A percentile compares a stretch with the other conserved stretches of the same genome.
These are phyloP conservation scores for Diaporthe humulicola DNA, from an alignment of 2,329 filamentous ascomycete genomes.

Conservation along the genomic window DNA sequence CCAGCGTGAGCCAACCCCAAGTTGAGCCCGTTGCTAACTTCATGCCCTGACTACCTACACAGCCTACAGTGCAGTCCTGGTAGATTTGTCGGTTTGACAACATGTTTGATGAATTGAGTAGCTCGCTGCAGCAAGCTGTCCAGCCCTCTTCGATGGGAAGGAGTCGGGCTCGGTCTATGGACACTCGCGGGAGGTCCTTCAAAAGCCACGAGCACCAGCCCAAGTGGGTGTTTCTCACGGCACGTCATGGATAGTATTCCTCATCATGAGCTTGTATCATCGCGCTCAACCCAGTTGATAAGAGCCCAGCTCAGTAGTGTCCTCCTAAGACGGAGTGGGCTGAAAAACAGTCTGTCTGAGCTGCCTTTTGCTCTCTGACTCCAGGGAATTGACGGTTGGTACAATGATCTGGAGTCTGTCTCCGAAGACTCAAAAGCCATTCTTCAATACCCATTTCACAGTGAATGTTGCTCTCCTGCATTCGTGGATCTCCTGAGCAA, in stretches of 20 bases:
- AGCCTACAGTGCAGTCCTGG: background rate
- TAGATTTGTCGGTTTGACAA: background rate
- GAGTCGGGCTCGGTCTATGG: background rate
- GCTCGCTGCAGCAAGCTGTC: background rate
- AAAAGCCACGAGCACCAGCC: background rate
- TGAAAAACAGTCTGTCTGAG: background rate
- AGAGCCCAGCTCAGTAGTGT: slow-evolving; percentile 30
- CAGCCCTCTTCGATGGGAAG: background rate
- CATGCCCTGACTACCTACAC: background rate
- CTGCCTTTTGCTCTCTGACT: background rate
- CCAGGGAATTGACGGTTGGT: background rate
- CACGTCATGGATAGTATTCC: background rate
- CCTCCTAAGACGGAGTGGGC: background rate
- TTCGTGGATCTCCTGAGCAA: background rate
- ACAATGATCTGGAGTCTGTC: background rate
- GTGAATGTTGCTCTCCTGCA: background rate
- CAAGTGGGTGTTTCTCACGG: no score
- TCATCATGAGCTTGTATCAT: background rate
- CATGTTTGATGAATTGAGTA: background rate
- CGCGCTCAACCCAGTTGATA: background rate
- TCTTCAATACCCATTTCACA: no score
- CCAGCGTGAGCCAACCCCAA: background rate
- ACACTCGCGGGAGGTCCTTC: background rate
- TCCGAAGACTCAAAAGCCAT: no score
- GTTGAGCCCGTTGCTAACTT: background rate